Evolutionary conservation across 345 rosid genomes (phyloP), one percentile per base, ranked within the genome.

Genomic region (Brassica juncea): DNA sequence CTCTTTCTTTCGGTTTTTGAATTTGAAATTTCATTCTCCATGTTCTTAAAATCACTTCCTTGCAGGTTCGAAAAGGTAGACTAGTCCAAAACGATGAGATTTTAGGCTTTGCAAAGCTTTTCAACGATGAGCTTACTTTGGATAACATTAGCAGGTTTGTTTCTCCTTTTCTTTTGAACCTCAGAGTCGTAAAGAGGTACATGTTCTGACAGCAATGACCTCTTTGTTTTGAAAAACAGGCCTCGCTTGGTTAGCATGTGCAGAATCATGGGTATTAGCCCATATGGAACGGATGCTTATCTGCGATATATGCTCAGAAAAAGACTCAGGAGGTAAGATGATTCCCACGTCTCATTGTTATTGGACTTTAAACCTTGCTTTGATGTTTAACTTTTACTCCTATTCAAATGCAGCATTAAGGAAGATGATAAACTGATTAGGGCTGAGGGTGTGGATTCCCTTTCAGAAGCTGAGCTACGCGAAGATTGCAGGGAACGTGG

Each of bases 401-500:
- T 49, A 0, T 61, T 25, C 37, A 64, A 14, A 30, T 82, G 64
- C 78, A 89, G 94, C 77, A 89, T 89, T 77, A 89, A 89, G 80
- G 86, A 86, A 78, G 94, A 89, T 80, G 94, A 89, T 82, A 88
- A 73, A 70, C 64, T 89, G 74, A 88, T 89, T 77, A 86, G 87
- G 83, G 86, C 90, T 1, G 93, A 89, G 82, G 93, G 93, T 0
- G 84, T 89, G 39, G 91, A 89, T 78, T 86, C 93, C 68, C 89
- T 89, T 55, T 80, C 93, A 28, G 93, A 88, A 82, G 88, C 82
- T 70, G 93, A 89, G 78, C 91, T 89, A 63, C 89, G 90, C 6
- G 90, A 89, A 85, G 93, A 86, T 85, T 89, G 93, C 83, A 88
- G 90, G 76, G 93, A 89, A 75, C 76, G 93, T 14, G 93, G 93